These are phyloP conservation scores for Sicyos edulis DNA, from an alignment of 306 rosid genomes.

Conservation along the genomic window DNA sequence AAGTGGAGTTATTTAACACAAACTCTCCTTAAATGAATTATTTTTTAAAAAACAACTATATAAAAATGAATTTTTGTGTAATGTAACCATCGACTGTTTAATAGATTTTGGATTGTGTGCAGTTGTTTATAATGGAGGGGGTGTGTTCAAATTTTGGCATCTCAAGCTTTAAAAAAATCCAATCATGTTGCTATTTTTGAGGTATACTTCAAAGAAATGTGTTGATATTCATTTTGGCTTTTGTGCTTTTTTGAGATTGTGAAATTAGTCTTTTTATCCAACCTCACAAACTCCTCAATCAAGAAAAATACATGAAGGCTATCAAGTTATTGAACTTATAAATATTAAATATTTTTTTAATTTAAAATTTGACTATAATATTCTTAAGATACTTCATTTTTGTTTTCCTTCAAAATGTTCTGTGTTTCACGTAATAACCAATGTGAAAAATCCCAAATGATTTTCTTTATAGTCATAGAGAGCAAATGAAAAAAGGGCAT, in stretches of 20 bases:
- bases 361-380: neutral
- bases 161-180: neutral
- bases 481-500: too few species aligned
- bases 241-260: slow-evolving; percentile 10
- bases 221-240: neutral
- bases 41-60: neutral
- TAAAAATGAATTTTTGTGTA: neutral
- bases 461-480: neutral
- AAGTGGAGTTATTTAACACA: too few species aligned
- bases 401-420: neutral
- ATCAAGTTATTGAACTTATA: neutral
- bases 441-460: neutral
- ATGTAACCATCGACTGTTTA: neutral
- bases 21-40: too few species aligned
- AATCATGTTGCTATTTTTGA: neutral
- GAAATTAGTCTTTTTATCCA: neutral
- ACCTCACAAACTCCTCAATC: neutral
- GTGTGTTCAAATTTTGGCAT: slow-evolving; percentile 1
- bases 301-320: neutral
- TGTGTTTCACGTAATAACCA: neutral
- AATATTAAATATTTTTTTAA: neutral
- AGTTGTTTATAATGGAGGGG: neutral
- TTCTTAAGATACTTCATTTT: neutral
- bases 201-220: neutral
- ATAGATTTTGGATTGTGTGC: neutral